Evolutionary conservation across 805 yeast genomes (phyloP).

Genomic region (Hanseniaspora taiwanica): DNA sequence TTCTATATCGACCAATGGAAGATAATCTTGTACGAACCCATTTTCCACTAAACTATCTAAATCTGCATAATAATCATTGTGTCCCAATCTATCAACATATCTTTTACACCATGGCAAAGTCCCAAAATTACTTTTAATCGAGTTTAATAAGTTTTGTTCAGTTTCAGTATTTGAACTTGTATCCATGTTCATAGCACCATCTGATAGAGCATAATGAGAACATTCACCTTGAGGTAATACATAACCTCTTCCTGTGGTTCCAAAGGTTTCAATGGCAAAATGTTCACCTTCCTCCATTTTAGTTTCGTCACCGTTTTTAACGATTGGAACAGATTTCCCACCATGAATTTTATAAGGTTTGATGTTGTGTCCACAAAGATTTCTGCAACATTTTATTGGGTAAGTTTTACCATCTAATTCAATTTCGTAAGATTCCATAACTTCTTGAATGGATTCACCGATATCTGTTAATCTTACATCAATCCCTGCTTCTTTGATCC

Average conservation of each 20-base stretch:
- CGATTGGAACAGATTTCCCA: conserved; percentile 94
- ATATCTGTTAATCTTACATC: conserved; percentile 91
- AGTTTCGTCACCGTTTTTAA: conserved; percentile 82
- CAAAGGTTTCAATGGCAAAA: conserved; percentile 96
- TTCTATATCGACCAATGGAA: conserved; percentile 72
- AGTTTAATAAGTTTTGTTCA: conserved; percentile 32
- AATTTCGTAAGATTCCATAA: conserved; percentile 92
- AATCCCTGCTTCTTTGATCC: conserved; percentile 84
- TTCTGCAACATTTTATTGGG: conserved; percentile 81
- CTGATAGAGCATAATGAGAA: conserved; percentile 71
- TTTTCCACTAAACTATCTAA: conserved; percentile 71
- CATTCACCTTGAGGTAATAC: conserved; percentile 83
- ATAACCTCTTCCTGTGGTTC: conserved; percentile 90
- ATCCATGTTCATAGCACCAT: conserved; percentile 37
- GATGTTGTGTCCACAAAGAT: conserved; percentile 90
- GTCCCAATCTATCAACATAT: conserved; percentile 82
- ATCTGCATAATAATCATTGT: conserved; percentile 81
- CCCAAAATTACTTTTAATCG: conserved; percentile 75
- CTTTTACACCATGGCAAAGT: conserved; percentile 95
- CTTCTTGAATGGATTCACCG: conserved; percentile 93
- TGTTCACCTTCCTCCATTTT: conserved; percentile 99
- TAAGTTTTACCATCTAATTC: conserved; percentile 76
- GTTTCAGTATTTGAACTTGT: conserved; percentile 33
- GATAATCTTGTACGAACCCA: conserved; percentile 86
- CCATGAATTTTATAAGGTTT: conserved; percentile 77